A percentile compares a stretch with the other conserved stretches of the same genome.
phyloP scores from a whole-genome alignment of 768 basidiomycete genomes.

The Tephrocybe rancida region DNA sequence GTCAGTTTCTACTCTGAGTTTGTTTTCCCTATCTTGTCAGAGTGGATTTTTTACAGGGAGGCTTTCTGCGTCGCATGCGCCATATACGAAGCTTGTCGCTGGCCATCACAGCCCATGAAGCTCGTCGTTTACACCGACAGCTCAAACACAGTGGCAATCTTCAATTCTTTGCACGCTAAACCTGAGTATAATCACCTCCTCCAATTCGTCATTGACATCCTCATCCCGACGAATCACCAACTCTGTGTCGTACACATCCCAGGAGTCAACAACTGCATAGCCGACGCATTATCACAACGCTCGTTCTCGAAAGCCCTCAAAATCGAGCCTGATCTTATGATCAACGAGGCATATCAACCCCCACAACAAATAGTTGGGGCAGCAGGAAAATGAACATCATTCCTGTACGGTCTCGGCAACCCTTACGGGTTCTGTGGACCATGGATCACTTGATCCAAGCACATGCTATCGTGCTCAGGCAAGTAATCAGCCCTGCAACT shows the following conservation, averaged over 20 bases:
- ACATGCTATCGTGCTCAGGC: too few species aligned
- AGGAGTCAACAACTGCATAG: too few species aligned
- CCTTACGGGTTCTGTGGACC: too few species aligned
- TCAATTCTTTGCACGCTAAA: not conserved
- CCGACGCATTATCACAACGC: too few species aligned
- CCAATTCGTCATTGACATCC: conserved; percentile 12
- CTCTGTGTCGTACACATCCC: conserved; percentile 16
- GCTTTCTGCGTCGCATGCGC: conserved; percentile 23
- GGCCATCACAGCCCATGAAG: not conserved
- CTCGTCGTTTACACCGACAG: conserved; percentile 26
- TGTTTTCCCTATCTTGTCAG: not conserved
- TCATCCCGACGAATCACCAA: conserved; percentile 10
- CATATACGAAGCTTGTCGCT: conserved; percentile 1
- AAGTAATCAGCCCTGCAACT: too few species aligned
- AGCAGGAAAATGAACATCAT: too few species aligned
- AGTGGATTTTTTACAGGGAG: conserved; percentile 26
- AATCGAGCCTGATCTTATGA: too few species aligned
- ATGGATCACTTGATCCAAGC: too few species aligned
- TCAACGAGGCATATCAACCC: too few species aligned
- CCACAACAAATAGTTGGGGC: too few species aligned
- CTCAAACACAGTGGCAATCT: conserved; percentile 18
- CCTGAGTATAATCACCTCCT: conserved; percentile 21
- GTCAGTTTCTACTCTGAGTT: conserved; percentile 14
- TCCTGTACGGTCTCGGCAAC: too few species aligned
- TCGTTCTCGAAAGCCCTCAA: too few species aligned